Conservation (phyloP, 2,329 filamentous ascomycete genomes). For the Arthrobotrys iridis region DNA sequence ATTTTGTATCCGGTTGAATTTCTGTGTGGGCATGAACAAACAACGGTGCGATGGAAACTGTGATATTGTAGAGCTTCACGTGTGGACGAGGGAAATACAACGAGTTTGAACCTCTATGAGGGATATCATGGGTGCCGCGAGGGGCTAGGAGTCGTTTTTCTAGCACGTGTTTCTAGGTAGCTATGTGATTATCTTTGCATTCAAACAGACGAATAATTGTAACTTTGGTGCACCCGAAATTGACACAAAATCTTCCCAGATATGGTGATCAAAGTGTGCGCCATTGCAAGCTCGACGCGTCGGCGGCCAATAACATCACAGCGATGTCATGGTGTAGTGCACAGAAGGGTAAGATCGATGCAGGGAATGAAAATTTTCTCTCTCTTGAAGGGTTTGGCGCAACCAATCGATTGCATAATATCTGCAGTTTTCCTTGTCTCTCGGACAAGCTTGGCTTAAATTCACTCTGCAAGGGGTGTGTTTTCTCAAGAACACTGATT, state of each 20-base stretch:
- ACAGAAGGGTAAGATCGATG: constrained; percentile 9
- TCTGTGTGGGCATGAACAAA: background rate
- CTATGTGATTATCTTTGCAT: constrained; percentile 4
- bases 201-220: background rate
- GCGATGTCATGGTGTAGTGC: constrained; percentile 20
- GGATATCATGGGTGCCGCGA: background rate
- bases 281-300: constrained; percentile 36
- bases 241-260: background rate
- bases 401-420: constrained; percentile 21
- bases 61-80: background rate
- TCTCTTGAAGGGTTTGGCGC: background rate
- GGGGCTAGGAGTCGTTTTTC: background rate
- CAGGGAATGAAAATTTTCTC: constrained; percentile 32
- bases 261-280: background rate
- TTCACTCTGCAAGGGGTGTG: constrained; percentile 35
- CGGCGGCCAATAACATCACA: constrained; percentile 19
- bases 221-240: constrained; percentile 2
- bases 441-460: constrained; percentile 23
- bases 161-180: constrained; percentile 26
- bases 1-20: constrained; percentile 13
- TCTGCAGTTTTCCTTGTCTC: constrained; percentile 14
- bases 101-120: background rate
- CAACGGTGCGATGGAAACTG: background rate
- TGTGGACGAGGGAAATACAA: constrained; percentile 18
- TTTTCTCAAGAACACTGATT: background rate